These are phyloP conservation scores for Lachnellula hyalina DNA, from an alignment of 2,329 filamentous ascomycete genomes.

Conservation along the genomic window DNA sequence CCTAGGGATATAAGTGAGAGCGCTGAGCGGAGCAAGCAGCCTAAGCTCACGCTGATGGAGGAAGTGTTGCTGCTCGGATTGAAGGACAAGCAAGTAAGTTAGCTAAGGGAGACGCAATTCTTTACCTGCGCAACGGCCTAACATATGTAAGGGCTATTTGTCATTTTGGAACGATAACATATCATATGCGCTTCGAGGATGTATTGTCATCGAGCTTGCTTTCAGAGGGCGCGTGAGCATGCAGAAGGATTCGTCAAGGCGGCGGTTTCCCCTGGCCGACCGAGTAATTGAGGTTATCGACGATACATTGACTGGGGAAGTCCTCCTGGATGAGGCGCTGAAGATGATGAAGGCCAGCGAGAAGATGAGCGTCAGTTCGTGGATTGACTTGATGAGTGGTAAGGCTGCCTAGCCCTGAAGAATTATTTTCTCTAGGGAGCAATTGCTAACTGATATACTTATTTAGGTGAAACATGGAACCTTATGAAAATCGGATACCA, in stretches of 20 bases:
- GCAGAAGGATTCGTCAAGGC: conserved; percentile 90
- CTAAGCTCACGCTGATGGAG: conserved; percentile 98
- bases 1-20: conserved; percentile 96
- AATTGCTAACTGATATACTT: conserved; percentile 5
- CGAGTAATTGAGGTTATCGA: conserved; percentile 95
- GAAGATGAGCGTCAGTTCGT: conserved; percentile 99
- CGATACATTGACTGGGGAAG: conserved; percentile 92
- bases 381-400: conserved; percentile 99
- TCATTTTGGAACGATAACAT: conserved; percentile 99
- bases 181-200: conserved; percentile 92
- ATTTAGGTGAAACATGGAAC: conserved; percentile 94
- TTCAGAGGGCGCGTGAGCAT: conserved; percentile 96
- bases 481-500: conserved; percentile 99
- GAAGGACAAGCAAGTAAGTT: conserved; percentile 93
- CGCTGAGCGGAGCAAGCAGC: conserved; percentile 93
- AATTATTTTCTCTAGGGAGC: conserved; percentile 2
- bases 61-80: conserved; percentile 91
- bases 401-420: conserved; percentile 9
- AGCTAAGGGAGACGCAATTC: conserved; percentile 5
- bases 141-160: conserved; percentile 70
- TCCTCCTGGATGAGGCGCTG: conserved; percentile 91
- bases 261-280: conserved; percentile 89
- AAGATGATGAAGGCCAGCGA: conserved; percentile 99
- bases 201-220: conserved; percentile 95
- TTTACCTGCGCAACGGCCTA: conserved; percentile 7